A percentile compares a stretch with the other conserved stretches of the same genome.
These are phyloP conservation scores for Cicer pinnatifidum DNA, from an alignment of 306 rosid species.

Conservation along the genomic window DNA sequence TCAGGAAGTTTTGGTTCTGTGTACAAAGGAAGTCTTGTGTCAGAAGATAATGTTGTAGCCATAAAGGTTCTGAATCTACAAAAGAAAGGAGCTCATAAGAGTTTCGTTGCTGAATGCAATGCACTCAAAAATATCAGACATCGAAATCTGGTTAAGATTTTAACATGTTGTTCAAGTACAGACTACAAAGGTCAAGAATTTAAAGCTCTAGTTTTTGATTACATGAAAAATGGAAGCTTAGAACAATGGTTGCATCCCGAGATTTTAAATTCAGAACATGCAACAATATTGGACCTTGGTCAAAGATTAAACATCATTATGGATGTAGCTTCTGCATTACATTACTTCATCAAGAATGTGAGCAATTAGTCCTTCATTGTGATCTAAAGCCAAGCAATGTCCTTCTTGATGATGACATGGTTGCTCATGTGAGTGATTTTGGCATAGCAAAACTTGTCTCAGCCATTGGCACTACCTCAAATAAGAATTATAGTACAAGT, in stretches of 20 bases:
- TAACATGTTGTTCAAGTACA: conserved; percentile 44
- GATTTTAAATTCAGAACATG: neutral
- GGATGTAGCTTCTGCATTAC: conserved; percentile 38
- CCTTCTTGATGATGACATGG: conserved; percentile 40
- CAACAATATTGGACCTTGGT: neutral
- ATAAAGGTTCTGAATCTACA: conserved; percentile 48
- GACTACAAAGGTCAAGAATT: conserved; percentile 47
- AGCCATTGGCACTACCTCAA: neutral
- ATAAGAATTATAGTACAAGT: conserved; percentile 10
- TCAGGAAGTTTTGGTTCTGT: conserved; percentile 41
- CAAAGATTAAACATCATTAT: conserved; percentile 42
- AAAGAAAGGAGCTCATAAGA: conserved; percentile 42
- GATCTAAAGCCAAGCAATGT: conserved; percentile 48
- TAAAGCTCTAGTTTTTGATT: conserved; percentile 46
- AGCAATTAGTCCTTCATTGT: conserved; percentile 35
- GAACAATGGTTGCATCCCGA: conserved; percentile 42
- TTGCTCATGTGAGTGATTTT: conserved; percentile 47
- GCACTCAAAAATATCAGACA: conserved; percentile 39
- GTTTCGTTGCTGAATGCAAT: conserved; percentile 42
- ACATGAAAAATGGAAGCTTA: conserved; percentile 47
- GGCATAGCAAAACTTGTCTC: conserved; percentile 43
- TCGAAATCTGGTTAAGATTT: conserved; percentile 40
- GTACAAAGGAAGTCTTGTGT: conserved; percentile 39
- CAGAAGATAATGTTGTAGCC: conserved; percentile 37
- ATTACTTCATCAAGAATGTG: conserved; percentile 44